These are phyloP conservation scores for Vicia faba DNA, from an alignment of 306 rosid species.

Conservation along the genomic window DNA sequence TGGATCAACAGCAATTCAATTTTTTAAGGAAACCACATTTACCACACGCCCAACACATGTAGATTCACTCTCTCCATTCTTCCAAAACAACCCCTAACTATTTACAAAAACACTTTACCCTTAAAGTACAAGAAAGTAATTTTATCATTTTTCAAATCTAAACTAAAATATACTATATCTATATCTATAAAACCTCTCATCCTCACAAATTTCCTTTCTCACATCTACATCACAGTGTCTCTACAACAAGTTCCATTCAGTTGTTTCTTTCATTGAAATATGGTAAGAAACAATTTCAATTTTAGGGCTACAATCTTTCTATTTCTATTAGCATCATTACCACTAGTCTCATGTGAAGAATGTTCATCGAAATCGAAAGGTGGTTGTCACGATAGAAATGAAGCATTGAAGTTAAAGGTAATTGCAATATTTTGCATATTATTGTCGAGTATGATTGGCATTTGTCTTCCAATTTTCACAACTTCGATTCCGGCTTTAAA, in stretches of 20 bases:
- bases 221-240: background rate
- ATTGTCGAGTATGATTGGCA: conserved; percentile 52
- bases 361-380: conserved; percentile 19
- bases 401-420: conserved; percentile 48
- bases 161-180: background rate
- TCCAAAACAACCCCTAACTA: background rate
- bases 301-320: background rate
- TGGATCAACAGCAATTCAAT: too few relatives aligned
- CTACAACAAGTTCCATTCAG: background rate
- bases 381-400: conserved; percentile 44
- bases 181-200: conserved; percentile 7
- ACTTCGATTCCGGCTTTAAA: conserved; percentile 44
- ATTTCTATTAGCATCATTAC: background rate
- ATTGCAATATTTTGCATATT: conserved; percentile 55
- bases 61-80: background rate
- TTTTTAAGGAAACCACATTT: background rate
- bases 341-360: background rate
- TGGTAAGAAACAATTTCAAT: background rate
- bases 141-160: background rate
- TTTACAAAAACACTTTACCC: background rate
- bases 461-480: conserved; percentile 47
- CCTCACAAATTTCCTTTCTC: too few relatives aligned
- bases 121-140: background rate
- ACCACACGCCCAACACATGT: background rate
- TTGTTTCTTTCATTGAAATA: background rate